Evolutionary conservation across 768 basidiomycete genomes (phyloP).

Genomic region (Multifurca ochricompacta): DNA sequence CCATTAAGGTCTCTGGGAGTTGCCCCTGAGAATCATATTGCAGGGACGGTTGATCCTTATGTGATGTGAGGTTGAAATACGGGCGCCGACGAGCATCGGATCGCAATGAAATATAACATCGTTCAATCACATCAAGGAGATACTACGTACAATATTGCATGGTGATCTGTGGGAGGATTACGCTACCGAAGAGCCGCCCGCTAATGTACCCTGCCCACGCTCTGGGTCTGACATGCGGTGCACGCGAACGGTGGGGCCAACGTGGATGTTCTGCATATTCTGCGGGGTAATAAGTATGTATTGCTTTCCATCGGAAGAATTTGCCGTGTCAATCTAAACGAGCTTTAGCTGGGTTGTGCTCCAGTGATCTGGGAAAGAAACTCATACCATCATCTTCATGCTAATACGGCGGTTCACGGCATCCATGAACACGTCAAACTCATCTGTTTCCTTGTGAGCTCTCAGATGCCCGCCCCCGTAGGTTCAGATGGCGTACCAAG

Average conservation of each 20-base stretch:
- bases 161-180: not conserved
- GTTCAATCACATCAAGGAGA: not conserved
- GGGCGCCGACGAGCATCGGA: not conserved
- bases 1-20: too few relatives aligned
- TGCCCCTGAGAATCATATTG: too few relatives aligned
- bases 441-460: constrained; percentile 44
- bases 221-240: constrained; percentile 75
- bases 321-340: constrained; percentile 78
- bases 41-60: too few relatives aligned
- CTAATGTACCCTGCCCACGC: constrained; percentile 47
- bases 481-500: constrained; percentile 50
- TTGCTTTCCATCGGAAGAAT: constrained; percentile 80
- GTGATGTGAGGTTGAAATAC: not conserved
- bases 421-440: constrained; percentile 99
- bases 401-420: constrained; percentile 85
- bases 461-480: too few relatives aligned
- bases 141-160: not conserved
- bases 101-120: not conserved
- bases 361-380: not conserved
- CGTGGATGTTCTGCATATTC: constrained; percentile 68
- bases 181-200: constrained; percentile 25
- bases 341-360: constrained; percentile 3
- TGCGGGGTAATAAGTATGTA: constrained; percentile 96
- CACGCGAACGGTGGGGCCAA: constrained; percentile 65
- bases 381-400: constrained; percentile 87